Evolutionary conservation across 129 eudicot species (phyloP), one percentile per base, ranked within the genome.

Genomic region (Arctium minus): DNA sequence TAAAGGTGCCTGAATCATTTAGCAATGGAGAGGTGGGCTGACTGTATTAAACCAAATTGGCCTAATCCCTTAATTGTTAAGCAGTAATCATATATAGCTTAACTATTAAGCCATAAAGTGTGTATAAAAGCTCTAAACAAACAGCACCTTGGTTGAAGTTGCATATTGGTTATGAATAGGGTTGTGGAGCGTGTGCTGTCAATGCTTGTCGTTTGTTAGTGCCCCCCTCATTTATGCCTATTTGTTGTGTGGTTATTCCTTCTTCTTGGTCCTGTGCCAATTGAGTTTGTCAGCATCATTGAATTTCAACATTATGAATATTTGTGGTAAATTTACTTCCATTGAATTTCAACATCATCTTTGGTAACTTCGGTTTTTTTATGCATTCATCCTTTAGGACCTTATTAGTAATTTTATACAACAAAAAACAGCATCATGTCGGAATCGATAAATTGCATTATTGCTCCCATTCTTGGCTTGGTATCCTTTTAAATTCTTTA

Each of bases 211-310:
- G 17, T 32, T 18, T 40, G 80, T 10, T 39, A 74, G 35, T 74
- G 64, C 62, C 50, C 38, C 48, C 11, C 67, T 42, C 36, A 9
- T 56, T 42, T 6, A 69, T n/a, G 11, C 56, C 77, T 56, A 73
- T 6, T 36, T 76, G 35, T 50, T 75, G 36, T 56, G 18, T 76
- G 27, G 22, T 71, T 38, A 36, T 36, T 68, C 60, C 74, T 70
- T 83, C 77, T 46, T 75, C 69, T 48, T 70, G 37, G 78, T 70
- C 72, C 65, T 37, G 82, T 77, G 73, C 12, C 78, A 69, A 76
- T 69, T 29, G n/a, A 62, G 80, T 30, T 44, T 44, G 13, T 8
- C 50, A 44, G 8, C 13, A 44, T 44, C 50, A 44, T 44, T 44
- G 50, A 44, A 44, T 44, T 44, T 8, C 7, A 67, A 67, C 11